Conservation (phyloP, 2,329 filamentous ascomycete species). For the Fusarium armeniacum region DNA sequence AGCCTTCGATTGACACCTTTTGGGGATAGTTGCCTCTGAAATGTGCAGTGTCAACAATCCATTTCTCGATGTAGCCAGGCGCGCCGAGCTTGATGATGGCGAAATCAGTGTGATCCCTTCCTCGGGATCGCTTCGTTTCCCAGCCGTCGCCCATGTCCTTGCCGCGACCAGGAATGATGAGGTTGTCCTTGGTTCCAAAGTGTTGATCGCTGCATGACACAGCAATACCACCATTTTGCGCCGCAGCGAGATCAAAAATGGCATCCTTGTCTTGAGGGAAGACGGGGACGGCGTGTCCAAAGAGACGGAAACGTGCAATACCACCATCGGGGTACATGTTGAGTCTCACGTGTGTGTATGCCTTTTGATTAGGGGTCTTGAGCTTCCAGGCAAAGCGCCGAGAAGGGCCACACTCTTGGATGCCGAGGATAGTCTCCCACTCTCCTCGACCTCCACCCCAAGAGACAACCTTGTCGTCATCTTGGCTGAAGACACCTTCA, state of each 20-base stretch:
- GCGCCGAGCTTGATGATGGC: slow-evolving; percentile 81
- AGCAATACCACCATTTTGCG: slow-evolving; percentile 83
- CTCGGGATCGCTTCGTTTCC: slow-evolving; percentile 84
- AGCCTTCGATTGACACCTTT: slow-evolving; percentile 76
- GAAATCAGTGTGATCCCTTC: slow-evolving; percentile 82
- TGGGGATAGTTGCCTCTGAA: slow-evolving; percentile 89
- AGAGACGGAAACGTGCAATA: slow-evolving; percentile 84
- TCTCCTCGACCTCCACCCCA: slow-evolving; percentile 71
- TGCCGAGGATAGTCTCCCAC: slow-evolving; percentile 80
- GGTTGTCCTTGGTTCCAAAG: slow-evolving; percentile 84
- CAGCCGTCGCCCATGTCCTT: slow-evolving; percentile 91
- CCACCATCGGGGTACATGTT: slow-evolving; percentile 91
- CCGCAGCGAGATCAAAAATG: slow-evolving; percentile 81
- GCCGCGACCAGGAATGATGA: slow-evolving; percentile 82
- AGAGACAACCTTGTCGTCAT: slow-evolving; percentile 73
- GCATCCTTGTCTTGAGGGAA: slow-evolving; percentile 76
- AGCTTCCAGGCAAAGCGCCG: slow-evolving; percentile 82
- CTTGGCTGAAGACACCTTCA: slow-evolving; percentile 77
- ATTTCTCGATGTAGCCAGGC: slow-evolving; percentile 72
- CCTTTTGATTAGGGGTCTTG: slow-evolving; percentile 68
- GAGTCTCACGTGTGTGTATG: slow-evolving; percentile 83
- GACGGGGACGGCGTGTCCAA: slow-evolving; percentile 81
- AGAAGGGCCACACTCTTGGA: slow-evolving; percentile 79
- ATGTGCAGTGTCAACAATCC: slow-evolving; percentile 84
- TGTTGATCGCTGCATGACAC: slow-evolving; percentile 85